A percentile compares a stretch with the other conserved stretches of the same genome.
These are phyloP conservation scores for Fusarium decemcellulare DNA, from an alignment of 2,329 filamentous ascomycete genomes.

Conservation along the genomic window DNA sequence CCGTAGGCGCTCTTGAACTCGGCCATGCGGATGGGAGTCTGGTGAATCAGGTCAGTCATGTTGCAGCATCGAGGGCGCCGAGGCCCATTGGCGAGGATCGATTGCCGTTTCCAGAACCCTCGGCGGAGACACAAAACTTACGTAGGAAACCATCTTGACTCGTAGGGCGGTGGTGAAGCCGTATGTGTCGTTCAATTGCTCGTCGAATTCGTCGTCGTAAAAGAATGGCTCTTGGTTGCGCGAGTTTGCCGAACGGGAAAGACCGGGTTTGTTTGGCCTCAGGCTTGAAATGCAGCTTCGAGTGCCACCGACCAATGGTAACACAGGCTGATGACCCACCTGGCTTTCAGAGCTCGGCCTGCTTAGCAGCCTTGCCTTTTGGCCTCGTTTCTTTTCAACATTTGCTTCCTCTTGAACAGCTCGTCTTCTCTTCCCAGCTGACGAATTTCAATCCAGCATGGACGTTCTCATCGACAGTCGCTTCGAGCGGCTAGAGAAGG, in stretches of 20 bases:
- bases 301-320: slow-evolving; percentile 26
- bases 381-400: background rate
- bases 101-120: background rate
- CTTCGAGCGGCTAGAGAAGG: slow-evolving; percentile 77
- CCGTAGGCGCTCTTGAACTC: slow-evolving; percentile 75
- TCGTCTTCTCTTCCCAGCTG: background rate
- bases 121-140: slow-evolving; percentile 44
- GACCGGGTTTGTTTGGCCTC: slow-evolving; percentile 52
- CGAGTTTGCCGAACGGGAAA: slow-evolving; percentile 54
- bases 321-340: slow-evolving; percentile 21
- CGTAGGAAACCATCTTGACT: slow-evolving; percentile 59
- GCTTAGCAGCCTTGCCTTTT: slow-evolving; percentile 29
- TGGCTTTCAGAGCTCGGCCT: slow-evolving; percentile 30
- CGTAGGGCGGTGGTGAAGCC: slow-evolving; percentile 47
- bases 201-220: slow-evolving; percentile 48
- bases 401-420: background rate
- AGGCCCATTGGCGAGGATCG: slow-evolving; percentile 20
- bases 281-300: slow-evolving; percentile 44
- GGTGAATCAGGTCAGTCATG: slow-evolving; percentile 50
- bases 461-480: slow-evolving; percentile 72
- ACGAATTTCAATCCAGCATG: slow-evolving; percentile 58
- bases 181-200: slow-evolving; percentile 55
- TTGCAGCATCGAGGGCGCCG: slow-evolving; percentile 1
- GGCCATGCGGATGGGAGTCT: slow-evolving; percentile 64
- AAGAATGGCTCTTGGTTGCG: slow-evolving; percentile 47